Base-by-base conservation (phyloP, 2,329 filamentous ascomycete genomes). In the Xylaria sp. region DNA sequence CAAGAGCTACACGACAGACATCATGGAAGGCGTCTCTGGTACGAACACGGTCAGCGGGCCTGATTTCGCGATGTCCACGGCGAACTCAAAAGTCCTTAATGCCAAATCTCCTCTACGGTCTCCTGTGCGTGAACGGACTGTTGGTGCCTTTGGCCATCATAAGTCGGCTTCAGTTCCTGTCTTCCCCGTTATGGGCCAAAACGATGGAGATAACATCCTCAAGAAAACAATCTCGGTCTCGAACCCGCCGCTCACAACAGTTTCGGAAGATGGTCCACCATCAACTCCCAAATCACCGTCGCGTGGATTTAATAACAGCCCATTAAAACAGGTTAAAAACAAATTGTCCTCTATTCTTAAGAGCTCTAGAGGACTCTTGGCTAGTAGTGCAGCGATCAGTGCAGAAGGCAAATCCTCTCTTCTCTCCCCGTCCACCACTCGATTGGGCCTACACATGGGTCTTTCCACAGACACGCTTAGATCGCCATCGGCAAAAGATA, bases 291-390 rank as follows among this genome's bases (percentile, higher is more conserved):
- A 87, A 68, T 88, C 87, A 1, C 85, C 85, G 0, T 81, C 83
- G 4, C 79, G 85, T 57, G 79, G 74, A 51, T 81, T 86, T 70
- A 82, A 83, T 7, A 93, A 96, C 68, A 94, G 90, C 61, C 92
- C 92, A 4, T 78, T 97, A 62, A 97, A 94, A 76, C 92, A 95
- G 54, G 94, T 95, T 28, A 98, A 97, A 79, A 92, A 91, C 72
- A 96, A 93, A 74, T 82, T 98, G 50, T 96, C 94, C 49, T 96
- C 94, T 9, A 93, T 97, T 63, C 82, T 97, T 70, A 94, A 93
- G 77, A 91, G 89, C 58, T 95, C 94, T 3, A 94, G 91, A 75
- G 92, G 90, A 14, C 85, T 97, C 51, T 89, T 97, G 66, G 92
- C 90, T 17, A 96, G 91, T 69, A 94, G 87, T 69, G 87, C 86